Evolutionary conservation across 225 moss, liverwort and hornwort genomes (phyloP).

Genomic region (Anthoceros angustus): DNA sequence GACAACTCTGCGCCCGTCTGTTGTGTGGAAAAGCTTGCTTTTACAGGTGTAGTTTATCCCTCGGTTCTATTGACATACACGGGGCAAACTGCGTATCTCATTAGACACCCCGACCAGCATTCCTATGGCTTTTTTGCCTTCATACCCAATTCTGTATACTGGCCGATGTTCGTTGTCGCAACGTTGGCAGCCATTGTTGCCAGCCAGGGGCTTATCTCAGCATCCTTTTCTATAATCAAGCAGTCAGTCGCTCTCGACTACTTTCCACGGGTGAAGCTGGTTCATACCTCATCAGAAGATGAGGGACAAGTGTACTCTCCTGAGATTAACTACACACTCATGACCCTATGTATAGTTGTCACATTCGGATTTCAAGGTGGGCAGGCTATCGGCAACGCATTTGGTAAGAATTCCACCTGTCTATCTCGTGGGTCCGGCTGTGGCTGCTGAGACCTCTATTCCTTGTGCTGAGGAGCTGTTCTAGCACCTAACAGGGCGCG

Average conservation of each 20-base stretch:
- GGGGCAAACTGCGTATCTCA: slow-evolving; percentile 75
- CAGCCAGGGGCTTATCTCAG: slow-evolving; percentile 70
- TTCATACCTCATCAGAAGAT: slow-evolving; percentile 55
- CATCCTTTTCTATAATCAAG: slow-evolving; percentile 69
- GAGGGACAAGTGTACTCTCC: slow-evolving; percentile 81
- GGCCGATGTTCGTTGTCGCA: slow-evolving; percentile 71
- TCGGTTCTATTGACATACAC: slow-evolving; percentile 72
- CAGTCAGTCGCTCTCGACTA: slow-evolving; percentile 66
- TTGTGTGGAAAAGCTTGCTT: slow-evolving; percentile 43
- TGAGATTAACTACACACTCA: slow-evolving; percentile 64
- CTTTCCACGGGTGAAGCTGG: slow-evolving; percentile 69
- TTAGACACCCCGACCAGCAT: slow-evolving; percentile 44
- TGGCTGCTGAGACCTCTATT: neutral
- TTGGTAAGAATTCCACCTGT: slow-evolving; percentile 27
- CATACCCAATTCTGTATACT: slow-evolving; percentile 43
- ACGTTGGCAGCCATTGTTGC: slow-evolving; percentile 66
- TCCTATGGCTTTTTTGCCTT: slow-evolving; percentile 55
- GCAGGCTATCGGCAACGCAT: slow-evolving; percentile 54
- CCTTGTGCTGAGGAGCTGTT: neutral
- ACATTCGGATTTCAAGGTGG: slow-evolving; percentile 54
- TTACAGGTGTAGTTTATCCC: slow-evolving; percentile 50
- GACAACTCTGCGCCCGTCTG: neutral
- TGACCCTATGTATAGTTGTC: slow-evolving; percentile 56
- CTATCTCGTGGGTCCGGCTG: too few relatives aligned
- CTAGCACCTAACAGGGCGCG: neutral